Evolutionary conservation across 495 filamentous ascomycete genomes (phyloP).

Genomic region (Neohortaea acidophila): DNA sequence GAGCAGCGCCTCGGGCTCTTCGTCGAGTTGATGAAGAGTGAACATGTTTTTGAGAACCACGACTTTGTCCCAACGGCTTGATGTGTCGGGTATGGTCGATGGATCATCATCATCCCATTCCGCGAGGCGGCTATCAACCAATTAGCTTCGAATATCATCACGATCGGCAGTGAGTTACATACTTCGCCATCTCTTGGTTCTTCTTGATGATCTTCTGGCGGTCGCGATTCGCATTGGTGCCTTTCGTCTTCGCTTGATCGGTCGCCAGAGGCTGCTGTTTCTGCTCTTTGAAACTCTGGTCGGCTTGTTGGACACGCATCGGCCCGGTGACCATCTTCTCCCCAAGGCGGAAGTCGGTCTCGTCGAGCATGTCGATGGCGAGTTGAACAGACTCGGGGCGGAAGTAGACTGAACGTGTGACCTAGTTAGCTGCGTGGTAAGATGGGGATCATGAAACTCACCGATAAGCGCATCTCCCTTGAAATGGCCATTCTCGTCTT

Average conservation of each 20-base stretch:
- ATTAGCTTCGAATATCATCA: not conserved
- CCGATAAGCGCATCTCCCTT: conserved; percentile 79
- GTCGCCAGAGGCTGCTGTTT: conserved; percentile 27
- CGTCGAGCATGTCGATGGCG: conserved; percentile 84
- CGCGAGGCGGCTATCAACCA: conserved; percentile 51
- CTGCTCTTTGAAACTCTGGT: conserved; percentile 67
- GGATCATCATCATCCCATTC: conserved; percentile 90
- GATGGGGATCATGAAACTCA: no score
- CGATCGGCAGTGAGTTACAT: conserved; percentile 1
- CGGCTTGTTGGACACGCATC: conserved; percentile 74
- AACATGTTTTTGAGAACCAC: conserved; percentile 94
- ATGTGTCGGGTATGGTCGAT: conserved; percentile 38
- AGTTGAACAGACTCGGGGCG: conserved; percentile 77
- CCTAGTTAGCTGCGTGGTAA: no score
- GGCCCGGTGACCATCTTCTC: conserved; percentile 36
- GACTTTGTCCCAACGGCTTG: conserved; percentile 53
- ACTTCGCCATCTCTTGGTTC: conserved; percentile 69
- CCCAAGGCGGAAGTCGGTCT: conserved; percentile 64
- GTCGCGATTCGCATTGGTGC: conserved; percentile 42
- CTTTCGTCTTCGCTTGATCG: conserved; percentile 40
- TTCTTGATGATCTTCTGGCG: conserved; percentile 69
- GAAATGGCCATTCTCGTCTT: conserved; percentile 61
- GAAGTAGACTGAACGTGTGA: conserved; percentile 60
- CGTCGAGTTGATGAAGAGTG: conserved; percentile 65
- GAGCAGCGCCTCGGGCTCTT: conserved; percentile 66